Conservation (phyloP, 192 early-diverging fungal species). For the Mortierella claussenii region DNA sequence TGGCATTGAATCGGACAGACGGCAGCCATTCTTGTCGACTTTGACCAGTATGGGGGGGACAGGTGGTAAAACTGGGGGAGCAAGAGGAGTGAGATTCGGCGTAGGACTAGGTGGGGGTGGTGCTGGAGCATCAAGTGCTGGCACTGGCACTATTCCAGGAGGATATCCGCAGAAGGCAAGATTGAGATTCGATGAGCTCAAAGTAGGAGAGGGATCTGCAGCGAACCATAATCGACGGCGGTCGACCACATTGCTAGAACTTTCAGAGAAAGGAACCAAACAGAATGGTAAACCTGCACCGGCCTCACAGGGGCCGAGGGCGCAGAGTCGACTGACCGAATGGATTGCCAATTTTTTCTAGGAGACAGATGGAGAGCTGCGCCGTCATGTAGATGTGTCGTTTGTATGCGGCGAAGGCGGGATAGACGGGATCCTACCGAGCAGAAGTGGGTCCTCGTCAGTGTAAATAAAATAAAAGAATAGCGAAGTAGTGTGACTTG, state of each 20-base stretch:
- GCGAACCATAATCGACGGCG: slow-evolving; percentile 23
- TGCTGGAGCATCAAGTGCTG: no score
- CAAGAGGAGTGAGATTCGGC: no score
- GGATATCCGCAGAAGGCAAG: not conserved
- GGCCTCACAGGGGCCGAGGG: slow-evolving; percentile 20
- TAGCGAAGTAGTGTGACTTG: not conserved
- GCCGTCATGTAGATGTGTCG: no score
- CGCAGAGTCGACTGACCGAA: slow-evolving; percentile 29
- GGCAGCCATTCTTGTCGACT: slow-evolving; percentile 18
- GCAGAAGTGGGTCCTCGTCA: no score
- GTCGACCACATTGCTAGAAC: slow-evolving; percentile 34
- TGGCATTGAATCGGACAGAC: slow-evolving; percentile 23
- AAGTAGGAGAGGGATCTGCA: not conserved
- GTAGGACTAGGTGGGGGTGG: no score
- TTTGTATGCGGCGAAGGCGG: no score
- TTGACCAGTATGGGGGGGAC: no score
- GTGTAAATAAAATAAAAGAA: no score
- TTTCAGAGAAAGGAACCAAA: slow-evolving; percentile 31
- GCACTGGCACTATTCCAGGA: no score
- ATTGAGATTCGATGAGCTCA: slow-evolving; percentile 26
- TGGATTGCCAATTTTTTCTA: slow-evolving; percentile 53
- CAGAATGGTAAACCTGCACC: slow-evolving; percentile 36
- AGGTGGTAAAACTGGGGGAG: no score
- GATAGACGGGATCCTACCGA: no score
- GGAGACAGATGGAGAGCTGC: no score